Conservation (phyloP, 1,284 basidiomycete genomes). For the Entoloma clypeatum region DNA sequence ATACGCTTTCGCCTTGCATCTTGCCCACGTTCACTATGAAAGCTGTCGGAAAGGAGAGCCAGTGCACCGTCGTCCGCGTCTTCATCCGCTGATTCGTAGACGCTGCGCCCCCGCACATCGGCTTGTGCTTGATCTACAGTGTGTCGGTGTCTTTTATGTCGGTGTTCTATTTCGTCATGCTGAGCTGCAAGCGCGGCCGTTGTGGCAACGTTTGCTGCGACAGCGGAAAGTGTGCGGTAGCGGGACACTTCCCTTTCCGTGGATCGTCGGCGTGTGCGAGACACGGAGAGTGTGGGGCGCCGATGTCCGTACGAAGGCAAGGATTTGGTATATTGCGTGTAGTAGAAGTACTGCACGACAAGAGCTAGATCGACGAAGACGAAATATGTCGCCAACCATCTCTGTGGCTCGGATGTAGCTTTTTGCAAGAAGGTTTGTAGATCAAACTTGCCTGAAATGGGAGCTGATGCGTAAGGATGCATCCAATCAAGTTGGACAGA, state of each 20-base stretch:
- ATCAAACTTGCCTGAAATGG: constrained; percentile 76
- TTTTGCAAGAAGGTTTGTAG: constrained; percentile 10
- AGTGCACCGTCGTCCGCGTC: constrained; percentile 50
- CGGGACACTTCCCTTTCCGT: constrained; percentile 49
- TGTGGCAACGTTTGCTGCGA: constrained; percentile 64
- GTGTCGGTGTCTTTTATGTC: constrained; percentile 17
- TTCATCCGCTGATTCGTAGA: constrained; percentile 18
- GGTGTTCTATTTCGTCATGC: constrained; percentile 40
- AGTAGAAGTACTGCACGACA: constrained; percentile 78
- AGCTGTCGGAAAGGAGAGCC: constrained; percentile 60
- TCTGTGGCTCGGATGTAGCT: constrained; percentile 44
- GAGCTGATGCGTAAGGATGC: constrained; percentile 87
- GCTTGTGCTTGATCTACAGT: constrained; percentile 21
- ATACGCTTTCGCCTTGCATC: constrained; percentile 48
- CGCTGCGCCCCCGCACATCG: constrained; percentile 18
- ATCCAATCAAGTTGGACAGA: constrained; percentile 85
- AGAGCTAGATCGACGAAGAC: constrained; percentile 75
- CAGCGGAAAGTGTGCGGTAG: constrained; percentile 64
- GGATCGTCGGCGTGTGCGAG: constrained; percentile 41
- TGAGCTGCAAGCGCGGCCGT: constrained; percentile 63
- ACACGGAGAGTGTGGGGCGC: constrained; percentile 40
- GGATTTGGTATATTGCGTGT: constrained; percentile 40
- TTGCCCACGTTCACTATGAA: constrained; percentile 62
- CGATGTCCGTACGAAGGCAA: constrained; percentile 23
- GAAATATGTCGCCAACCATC: constrained; percentile 85